phyloP scores from a whole-genome alignment of 257 asterid species.

The Osmanthus fragrans region DNA sequence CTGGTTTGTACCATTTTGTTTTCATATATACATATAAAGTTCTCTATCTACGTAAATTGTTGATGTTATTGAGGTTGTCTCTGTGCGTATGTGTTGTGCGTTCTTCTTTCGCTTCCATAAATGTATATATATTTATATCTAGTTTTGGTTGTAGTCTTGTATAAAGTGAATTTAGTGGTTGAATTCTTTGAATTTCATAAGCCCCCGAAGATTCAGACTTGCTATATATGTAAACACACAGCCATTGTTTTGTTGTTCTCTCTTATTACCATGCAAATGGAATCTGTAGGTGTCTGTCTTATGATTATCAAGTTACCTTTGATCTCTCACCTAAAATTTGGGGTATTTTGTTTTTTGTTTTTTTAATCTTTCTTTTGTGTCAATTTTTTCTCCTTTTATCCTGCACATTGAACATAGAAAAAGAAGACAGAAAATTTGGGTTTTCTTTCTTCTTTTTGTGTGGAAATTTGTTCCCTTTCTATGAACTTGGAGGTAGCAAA shows the following conservation, averaged over 20 bases:
- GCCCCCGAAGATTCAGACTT: neutral
- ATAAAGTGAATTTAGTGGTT: neutral
- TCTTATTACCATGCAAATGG: neutral
- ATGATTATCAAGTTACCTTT: neutral
- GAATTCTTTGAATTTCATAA: neutral
- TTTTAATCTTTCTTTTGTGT: neutral
- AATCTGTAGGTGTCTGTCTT: neutral
- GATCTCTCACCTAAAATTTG: neutral
- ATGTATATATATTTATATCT: neutral
- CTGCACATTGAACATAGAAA: neutral
- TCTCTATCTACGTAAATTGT: too few relatives aligned
- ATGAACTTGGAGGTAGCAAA: neutral
- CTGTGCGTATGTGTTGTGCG: neutral
- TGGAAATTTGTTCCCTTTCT: neutral
- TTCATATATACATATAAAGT: neutral
- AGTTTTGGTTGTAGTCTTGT: neutral
- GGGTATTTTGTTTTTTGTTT: too few relatives aligned
- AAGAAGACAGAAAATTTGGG: neutral
- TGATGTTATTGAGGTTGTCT: neutral
- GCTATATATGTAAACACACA: neutral
- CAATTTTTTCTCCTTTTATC: neutral
- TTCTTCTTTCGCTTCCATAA: neutral
- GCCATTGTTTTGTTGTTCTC: neutral
- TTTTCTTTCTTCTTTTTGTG: too few relatives aligned
- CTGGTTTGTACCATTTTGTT: conserved; percentile 33